A percentile compares a stretch with the other conserved stretches of the same genome.
phyloP scores from a whole-genome alignment of 257 asterid genomes.

The Plantago major region DNA sequence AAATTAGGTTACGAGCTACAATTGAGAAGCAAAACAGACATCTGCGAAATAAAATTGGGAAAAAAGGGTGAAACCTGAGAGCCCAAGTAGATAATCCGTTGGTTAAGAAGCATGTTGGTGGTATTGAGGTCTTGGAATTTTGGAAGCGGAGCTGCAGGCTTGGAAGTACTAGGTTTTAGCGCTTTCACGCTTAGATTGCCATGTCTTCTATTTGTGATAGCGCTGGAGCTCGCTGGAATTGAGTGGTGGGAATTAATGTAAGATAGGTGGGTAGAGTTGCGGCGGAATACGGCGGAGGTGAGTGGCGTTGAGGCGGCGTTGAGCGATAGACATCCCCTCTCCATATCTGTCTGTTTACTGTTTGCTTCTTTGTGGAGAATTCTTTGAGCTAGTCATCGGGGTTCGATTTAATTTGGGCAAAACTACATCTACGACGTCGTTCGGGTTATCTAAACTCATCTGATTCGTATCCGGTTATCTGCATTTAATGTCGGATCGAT shows the following conservation, averaged over 20 bases:
- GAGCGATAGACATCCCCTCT: conserved; percentile 36
- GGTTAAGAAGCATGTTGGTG: conserved; percentile 97
- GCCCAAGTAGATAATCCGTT: conserved; percentile 88
- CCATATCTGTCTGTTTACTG: conserved; percentile 25
- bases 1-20: too few relatives aligned
- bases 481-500: too few relatives aligned
- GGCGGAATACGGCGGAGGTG: conserved; percentile 23
- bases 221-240: conserved; percentile 3
- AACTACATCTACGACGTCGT: too few relatives aligned
- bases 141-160: conserved; percentile 74
- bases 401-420: too few relatives aligned
- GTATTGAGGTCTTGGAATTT: conserved; percentile 94
- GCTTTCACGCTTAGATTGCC: conserved; percentile 34
- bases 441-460: too few relatives aligned
- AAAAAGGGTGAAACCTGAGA: conserved; percentile 43
- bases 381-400: too few relatives aligned
- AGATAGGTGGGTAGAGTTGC: conserved; percentile 6
- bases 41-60: neutral
- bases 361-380: neutral
- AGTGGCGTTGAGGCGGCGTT: conserved; percentile 25
- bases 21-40: too few relatives aligned
- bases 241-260: conserved; percentile 13
- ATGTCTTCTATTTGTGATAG: neutral
- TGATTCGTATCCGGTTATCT: too few relatives aligned
- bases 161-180: conserved; percentile 37